Evolutionary conservation across 768 basidiomycete species (phyloP), one percentile per base, ranked within the genome.

Genomic region (Naganishia friedmannii): DNA sequence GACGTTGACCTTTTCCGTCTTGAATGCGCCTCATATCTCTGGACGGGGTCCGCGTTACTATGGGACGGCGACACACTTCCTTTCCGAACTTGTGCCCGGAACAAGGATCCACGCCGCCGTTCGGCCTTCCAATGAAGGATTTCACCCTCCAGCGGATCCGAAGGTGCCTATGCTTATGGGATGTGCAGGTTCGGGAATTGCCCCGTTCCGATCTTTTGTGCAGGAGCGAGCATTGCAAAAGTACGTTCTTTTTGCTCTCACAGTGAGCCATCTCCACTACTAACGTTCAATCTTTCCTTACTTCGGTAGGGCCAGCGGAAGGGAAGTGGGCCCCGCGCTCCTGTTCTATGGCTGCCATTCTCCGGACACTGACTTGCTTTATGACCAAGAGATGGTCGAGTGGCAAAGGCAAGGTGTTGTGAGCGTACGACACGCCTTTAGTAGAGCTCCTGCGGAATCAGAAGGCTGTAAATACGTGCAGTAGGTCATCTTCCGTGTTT

Each of bases 151-250:
- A 15, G 75, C 79, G 48, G 83, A 85, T 68, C 80, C 80, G 1
- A 29, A 65, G 7, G 75, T 79, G n/a, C 84, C 84, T 10, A 77
- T 85, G 39, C 77, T 85, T 34, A 82, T 85, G 79, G 83, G 84
- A 72, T 83, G 82, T 42, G 84, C 84, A 23, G 85, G 85, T 7
- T 82, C 84, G 3, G 85, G 85, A 4, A 72, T 86, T 17, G 83
- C 85, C 4, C 85, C 85, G 0, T 83, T 86, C 82, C 81, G 85
- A 48, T 84, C 83, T 0, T 86, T 86, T 79, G 80, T 86, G 51
- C 85, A 85, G 75, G 85, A 85, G 71, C 82, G 85, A 7, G 83
- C 84, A 23, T 73, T 81, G 63, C 84, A 85, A 75, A 84, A 83
- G 72, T 67, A 53, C 39, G 70, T 66, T 34, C 28, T 4, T 4